phyloP scores from a whole-genome alignment of 495 filamentous ascomycete species.

The Darksidea phi region DNA sequence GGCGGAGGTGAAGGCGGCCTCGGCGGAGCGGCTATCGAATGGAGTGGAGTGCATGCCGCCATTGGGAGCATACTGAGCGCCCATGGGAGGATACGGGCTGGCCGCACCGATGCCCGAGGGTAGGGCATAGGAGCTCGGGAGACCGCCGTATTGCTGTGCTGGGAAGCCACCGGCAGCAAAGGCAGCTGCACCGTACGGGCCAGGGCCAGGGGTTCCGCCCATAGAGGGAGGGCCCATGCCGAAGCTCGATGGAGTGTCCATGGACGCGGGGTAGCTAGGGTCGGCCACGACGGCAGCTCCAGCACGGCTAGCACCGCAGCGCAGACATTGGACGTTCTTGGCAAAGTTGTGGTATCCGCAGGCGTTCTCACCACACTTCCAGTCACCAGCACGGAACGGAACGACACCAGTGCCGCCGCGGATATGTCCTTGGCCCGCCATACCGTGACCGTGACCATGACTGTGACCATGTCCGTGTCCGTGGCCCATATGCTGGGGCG shows the following conservation, averaged over 20 bases:
- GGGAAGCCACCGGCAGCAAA: conserved; percentile 80
- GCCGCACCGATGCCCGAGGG: conserved; percentile 84
- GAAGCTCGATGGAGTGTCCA: conserved; percentile 81
- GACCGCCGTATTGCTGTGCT: conserved; percentile 81
- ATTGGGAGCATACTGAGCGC: conserved; percentile 63
- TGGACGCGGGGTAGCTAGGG: conserved; percentile 84
- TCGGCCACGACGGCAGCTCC: conserved; percentile 92
- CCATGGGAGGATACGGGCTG: conserved; percentile 74
- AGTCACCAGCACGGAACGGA: conserved; percentile 96
- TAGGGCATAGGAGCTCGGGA: conserved; percentile 84
- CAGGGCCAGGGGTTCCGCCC: conserved; percentile 79
- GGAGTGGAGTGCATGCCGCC: conserved; percentile 57
- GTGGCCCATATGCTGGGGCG: conserved; percentile 66
- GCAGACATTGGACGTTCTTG: conserved; percentile 96
- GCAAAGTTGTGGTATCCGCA: conserved; percentile 99
- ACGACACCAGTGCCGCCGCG: conserved; percentile 66
- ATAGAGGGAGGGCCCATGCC: conserved; percentile 68
- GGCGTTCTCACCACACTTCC: conserved; percentile 98
- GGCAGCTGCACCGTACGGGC: conserved; percentile 68
- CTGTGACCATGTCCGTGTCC: conserved; percentile 72
- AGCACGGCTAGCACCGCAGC: conserved; percentile 91
- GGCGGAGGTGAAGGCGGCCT: conserved; percentile 56
- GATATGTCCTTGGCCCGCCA: background rate
- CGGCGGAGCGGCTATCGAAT: conserved; percentile 83
- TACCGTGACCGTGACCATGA: conserved; percentile 56